Base-by-base conservation (phyloP, 192 early-diverging fungal genomes). In the Coemansia sp. region DNA sequence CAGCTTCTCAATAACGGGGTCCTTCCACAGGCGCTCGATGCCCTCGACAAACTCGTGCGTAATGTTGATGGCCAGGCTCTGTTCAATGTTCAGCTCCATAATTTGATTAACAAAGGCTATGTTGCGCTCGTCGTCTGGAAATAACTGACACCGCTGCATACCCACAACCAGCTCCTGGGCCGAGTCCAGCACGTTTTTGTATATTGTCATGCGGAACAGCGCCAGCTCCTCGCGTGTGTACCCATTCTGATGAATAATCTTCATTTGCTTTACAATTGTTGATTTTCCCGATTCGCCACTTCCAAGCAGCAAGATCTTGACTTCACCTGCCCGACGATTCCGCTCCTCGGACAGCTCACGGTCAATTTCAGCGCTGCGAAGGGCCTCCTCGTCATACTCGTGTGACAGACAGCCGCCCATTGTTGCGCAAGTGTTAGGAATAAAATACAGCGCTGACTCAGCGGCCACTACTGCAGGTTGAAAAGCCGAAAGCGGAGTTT, bases 261-360 rank as follows among this genome's bases (percentile, higher is more conserved):
- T 95, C 94, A 97, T 97, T 74, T 97, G 94, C 66, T 97, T 97
- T 14, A 97, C 87, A 63, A 97, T 94, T 47, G 94, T 97, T 44
- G 93, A 93, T 73, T 94, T 95, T 63, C 93, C 94, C 53, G 93
- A 95, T 81, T 97, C 94, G 55, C 93, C 94, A 61, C 88, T 90
- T 28, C 92, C 90, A 18, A 85, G 79, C 28, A 83, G 76, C 52
- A 86, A 61, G 46, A 85, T 82, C 58, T 85, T 80, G 66, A 78
- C 76, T 62, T 88, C 83, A 58, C 81, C 78, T 9, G 71, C 67
- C 8, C 78, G 71, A 9, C 72, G 74, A 56, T 81, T 70, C 64
- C 76, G 76, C 55, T 85, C 84, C 15, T 83, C 83, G 8, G 76
- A 72, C 11, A 85, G 64, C 73, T 73, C 71, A 37, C 79, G 73